phyloP scores from a whole-genome alignment of 768 basidiomycete genomes.

The Amanita fuliginea region DNA sequence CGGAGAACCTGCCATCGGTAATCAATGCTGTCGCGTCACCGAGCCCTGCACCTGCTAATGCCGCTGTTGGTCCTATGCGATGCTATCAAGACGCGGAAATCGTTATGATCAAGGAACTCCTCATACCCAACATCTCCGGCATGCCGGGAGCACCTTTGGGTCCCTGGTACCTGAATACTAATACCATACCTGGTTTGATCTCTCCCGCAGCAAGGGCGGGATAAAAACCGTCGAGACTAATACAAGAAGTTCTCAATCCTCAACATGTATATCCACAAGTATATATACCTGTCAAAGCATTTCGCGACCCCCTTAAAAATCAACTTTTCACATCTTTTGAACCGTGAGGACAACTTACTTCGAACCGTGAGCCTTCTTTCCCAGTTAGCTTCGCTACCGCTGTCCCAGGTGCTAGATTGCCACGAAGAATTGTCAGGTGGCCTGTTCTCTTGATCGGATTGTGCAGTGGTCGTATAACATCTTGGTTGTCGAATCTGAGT shows the following conservation, averaged over 20 bases:
- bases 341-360: slow-evolving; percentile 30
- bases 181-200: slow-evolving; percentile 62
- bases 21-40: slow-evolving; percentile 70
- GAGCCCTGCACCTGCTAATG: slow-evolving; percentile 77
- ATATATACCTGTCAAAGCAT: slow-evolving; percentile 59
- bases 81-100: background rate
- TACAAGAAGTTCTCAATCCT: background rate
- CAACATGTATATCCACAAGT: background rate
- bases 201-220: slow-evolving; percentile 63
- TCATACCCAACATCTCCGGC: slow-evolving; percentile 58
- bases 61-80: slow-evolving; percentile 60
- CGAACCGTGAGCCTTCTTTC: slow-evolving; percentile 80
- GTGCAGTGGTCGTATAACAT: slow-evolving; percentile 59
- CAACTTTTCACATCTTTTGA: background rate
- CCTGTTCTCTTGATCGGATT: slow-evolving; percentile 84
- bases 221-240: slow-evolving; percentile 60
- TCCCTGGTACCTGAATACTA: slow-evolving; percentile 83
- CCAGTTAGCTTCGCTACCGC: slow-evolving; percentile 92
- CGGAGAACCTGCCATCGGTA: slow-evolving; percentile 86
- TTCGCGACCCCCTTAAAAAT: slow-evolving; percentile 51
- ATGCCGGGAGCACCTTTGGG: slow-evolving; percentile 89
- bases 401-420: slow-evolving; percentile 80
- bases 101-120: background rate
- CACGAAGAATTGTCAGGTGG: slow-evolving; percentile 78
- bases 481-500: slow-evolving; percentile 60